Base-by-base conservation (phyloP, 2,329 filamentous ascomycete genomes). In the Cercospora sp. region DNA sequence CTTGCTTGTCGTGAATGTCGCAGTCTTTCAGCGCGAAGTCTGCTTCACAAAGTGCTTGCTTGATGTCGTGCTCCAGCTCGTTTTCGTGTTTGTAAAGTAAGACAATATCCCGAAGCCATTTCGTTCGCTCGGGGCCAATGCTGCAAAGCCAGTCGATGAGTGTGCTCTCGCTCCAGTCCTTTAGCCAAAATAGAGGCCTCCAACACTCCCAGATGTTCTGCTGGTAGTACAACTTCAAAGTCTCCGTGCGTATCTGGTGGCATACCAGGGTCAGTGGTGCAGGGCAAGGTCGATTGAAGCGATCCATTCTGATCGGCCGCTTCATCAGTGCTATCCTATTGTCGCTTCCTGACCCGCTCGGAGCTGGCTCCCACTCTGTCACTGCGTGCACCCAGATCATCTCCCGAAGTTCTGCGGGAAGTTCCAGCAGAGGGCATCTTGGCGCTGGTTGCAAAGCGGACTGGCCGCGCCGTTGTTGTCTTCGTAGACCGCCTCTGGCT, bases 181-280 rank as follows among this genome's bases (percentile, higher is more conserved):
- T 64, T 18, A 66, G 49, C 72, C 73, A 71, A 63, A 71, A 74
- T 6, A 73, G 61, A 12, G 74, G 74, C 24, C 73, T 67, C 74
- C 74, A 75, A 59, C 69, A 72, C 51, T 75, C 74, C 57, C 72
- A 75, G 13, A 67, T 59, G 64, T 73, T 74, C 61, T 65, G 53
- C 28, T 71, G 45, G 45, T 75, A 74, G 69, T 74, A 74, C 40
- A 74, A 63, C 24, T 70, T 67, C 26, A 75, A 62, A 8, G 72
- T 69, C 66, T 75, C 73, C 24, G 62, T 61, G 21, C 70, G 71
- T 9, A 70, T 57, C 64, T 71, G 71, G 32, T 66, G 69, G 32
- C 66, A 75, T 9, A 69, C 70, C 32, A 63, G 57, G 10, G 72
- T 73, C 57, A 75, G 66, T 30, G 69, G 65, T 45, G 68, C 66